A percentile compares a stretch with the other conserved stretches of the same genome.
Evolutionary conservation across 164 flowering plant genomes (phyloP).

Genomic region (Nelumbo lutea): DNA sequence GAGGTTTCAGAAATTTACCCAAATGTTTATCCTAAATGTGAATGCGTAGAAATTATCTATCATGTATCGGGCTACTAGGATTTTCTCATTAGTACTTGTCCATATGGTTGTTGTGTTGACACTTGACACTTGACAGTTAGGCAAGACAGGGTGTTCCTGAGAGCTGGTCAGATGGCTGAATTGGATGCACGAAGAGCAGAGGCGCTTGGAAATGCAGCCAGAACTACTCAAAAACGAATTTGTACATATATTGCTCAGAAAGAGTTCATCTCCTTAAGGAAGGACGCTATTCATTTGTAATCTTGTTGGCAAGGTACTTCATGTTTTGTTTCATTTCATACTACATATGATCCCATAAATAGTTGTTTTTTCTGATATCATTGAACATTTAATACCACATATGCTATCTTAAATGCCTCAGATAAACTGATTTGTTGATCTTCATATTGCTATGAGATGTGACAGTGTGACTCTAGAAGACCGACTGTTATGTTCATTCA

Average conservation of each 20-base stretch:
- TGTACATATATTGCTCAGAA: slow-evolving; percentile 89
- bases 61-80: background rate
- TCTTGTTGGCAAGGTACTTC: slow-evolving; percentile 77
- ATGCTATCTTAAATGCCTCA: background rate
- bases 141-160: slow-evolving; percentile 65
- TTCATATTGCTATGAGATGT: background rate
- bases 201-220: slow-evolving; percentile 92
- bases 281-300: slow-evolving; percentile 80
- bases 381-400: background rate
- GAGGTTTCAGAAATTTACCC: no score
- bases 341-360: background rate
- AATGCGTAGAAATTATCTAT: background rate
- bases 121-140: slow-evolving; percentile 52
- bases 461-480: no score
- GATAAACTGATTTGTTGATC: background rate
- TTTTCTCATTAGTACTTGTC: background rate
- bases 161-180: slow-evolving; percentile 78
- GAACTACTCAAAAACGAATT: slow-evolving; percentile 72
- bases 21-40: no score
- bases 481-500: no score
- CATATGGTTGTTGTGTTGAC: background rate
- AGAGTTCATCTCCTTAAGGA: slow-evolving; percentile 62
- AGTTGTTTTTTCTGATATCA: background rate
- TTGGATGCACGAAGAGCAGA: slow-evolving; percentile 91
- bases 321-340: background rate